Conservation (phyloP, 371 early-diverging fungal species). For the Mucor indicus region DNA sequence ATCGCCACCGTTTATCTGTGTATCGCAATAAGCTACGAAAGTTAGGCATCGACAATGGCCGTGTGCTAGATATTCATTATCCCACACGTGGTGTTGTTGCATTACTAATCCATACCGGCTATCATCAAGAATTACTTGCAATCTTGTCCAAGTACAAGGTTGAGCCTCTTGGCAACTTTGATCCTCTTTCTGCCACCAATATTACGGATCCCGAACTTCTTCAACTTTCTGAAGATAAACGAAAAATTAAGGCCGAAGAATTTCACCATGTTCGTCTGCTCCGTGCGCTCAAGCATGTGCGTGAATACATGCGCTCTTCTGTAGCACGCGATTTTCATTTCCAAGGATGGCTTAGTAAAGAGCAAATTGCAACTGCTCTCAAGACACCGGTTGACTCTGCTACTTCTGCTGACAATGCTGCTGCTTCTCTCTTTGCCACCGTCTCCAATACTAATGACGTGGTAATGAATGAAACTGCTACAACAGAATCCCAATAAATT, state of each 20-base stretch:
- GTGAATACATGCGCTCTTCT: neutral
- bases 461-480: too few species aligned
- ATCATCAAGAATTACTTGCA: neutral
- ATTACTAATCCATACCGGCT: neutral
- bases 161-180: neutral
- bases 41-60: neutral
- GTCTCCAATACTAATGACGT: too few species aligned
- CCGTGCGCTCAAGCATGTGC: neutral
- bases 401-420: too few species aligned
- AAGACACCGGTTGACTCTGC: too few species aligned
- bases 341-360: neutral
- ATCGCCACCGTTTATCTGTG: neutral
- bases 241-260: neutral
- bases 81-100: neutral
- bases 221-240: neutral
- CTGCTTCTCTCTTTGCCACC: too few species aligned
- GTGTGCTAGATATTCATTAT: conserved; percentile 3
- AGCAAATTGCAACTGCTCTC: too few species aligned
- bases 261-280: neutral
- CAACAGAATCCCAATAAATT: too few species aligned
- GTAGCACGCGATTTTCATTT: neutral
- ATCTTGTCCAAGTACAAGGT: neutral
- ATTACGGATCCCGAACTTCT: neutral
- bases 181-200: neutral
- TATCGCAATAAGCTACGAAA: neutral